Evolutionary conservation across 78 protist genomes (phyloP).

Genomic region (Fonticula alba): DNA sequence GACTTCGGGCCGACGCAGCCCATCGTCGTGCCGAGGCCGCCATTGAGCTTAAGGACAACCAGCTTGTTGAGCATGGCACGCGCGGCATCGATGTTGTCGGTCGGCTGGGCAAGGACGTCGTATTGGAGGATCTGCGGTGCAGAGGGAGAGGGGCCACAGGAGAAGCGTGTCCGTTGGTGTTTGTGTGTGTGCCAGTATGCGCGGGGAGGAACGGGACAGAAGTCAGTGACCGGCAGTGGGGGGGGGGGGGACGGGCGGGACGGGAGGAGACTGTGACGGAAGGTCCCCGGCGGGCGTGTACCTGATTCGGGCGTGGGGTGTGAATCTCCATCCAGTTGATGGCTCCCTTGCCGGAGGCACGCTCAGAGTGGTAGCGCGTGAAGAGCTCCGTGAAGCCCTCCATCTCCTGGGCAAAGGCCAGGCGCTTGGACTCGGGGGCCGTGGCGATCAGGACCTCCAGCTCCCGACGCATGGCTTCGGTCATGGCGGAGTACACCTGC

Average conservation of each 20-base stretch:
- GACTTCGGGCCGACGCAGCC: conserved; percentile 92
- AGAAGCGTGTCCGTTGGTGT: neutral
- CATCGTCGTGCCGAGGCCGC: conserved; percentile 98
- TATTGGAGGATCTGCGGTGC: conserved; percentile 1
- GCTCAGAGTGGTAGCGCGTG: too few relatives aligned
- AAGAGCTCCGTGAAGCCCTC: too few relatives aligned
- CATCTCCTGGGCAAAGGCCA: too few relatives aligned
- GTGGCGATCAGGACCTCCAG: too few relatives aligned
- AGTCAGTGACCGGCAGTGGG: neutral
- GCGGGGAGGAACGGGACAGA: neutral
- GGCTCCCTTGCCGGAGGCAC: too few relatives aligned
- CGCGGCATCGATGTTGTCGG: neutral
- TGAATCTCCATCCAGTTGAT: conserved; percentile 26
- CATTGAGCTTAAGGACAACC: conserved; percentile 85
- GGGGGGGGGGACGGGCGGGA: neutral
- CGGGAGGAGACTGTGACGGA: neutral
- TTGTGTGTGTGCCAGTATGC: neutral
- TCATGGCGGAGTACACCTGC: too few relatives aligned
- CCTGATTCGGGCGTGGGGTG: conserved; percentile 8
- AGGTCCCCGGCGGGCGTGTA: neutral
- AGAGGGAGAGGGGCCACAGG: neutral
- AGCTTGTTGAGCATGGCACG: conserved; percentile 27
- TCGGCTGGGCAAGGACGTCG: conserved; percentile 5
- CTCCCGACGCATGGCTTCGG: too few relatives aligned
- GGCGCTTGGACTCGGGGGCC: too few relatives aligned